A percentile compares a stretch with the other conserved stretches of the same genome.
Evolutionary conservation across 2,329 filamentous ascomycete genomes (phyloP).

Genomic region (Fusarium sublunatum): DNA sequence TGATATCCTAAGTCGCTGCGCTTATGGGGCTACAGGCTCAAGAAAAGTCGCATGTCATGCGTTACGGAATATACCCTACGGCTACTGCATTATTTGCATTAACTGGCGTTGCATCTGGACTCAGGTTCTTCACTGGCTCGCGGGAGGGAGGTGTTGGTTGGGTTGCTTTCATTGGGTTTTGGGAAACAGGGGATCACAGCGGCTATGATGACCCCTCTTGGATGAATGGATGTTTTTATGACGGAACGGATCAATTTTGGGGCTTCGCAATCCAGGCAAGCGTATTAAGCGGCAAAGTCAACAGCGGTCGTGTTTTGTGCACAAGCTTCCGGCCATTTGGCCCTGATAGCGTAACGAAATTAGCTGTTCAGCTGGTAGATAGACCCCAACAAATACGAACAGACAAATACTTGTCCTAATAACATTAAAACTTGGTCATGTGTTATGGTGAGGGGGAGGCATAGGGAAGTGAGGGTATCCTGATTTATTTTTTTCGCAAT

Average conservation of each 20-base stretch:
- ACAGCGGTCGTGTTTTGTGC: constrained; percentile 36
- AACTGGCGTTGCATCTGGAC: constrained; percentile 47
- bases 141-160: constrained; percentile 40
- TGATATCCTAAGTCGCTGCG: constrained; percentile 9
- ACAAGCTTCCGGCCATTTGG: constrained; percentile 11
- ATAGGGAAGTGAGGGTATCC: background rate
- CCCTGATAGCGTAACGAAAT: constrained; percentile 16
- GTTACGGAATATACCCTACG: constrained; percentile 42
- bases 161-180: constrained; percentile 39
- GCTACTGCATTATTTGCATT: constrained; percentile 47
- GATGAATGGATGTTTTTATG: constrained; percentile 34
- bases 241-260: constrained; percentile 16
- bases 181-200: constrained; percentile 25
- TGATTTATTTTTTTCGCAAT: constrained; percentile 2
- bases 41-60: constrained; percentile 32
- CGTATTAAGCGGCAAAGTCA: constrained; percentile 23
- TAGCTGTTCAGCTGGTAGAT: constrained; percentile 12
- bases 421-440: background rate
- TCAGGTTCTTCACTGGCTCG: constrained; percentile 40
- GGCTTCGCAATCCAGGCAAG: constrained; percentile 17
- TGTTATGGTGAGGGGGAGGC: background rate
- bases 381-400: constrained; percentile 25
- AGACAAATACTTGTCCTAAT: constrained; percentile 1
- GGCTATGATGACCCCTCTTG: constrained; percentile 29
- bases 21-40: constrained; percentile 25